Percentiles rank a stretch among this genome's conserved stretches.
Evolutionary conservation across 305 asterid species (phyloP).

Genomic region (Lippia alba): DNA sequence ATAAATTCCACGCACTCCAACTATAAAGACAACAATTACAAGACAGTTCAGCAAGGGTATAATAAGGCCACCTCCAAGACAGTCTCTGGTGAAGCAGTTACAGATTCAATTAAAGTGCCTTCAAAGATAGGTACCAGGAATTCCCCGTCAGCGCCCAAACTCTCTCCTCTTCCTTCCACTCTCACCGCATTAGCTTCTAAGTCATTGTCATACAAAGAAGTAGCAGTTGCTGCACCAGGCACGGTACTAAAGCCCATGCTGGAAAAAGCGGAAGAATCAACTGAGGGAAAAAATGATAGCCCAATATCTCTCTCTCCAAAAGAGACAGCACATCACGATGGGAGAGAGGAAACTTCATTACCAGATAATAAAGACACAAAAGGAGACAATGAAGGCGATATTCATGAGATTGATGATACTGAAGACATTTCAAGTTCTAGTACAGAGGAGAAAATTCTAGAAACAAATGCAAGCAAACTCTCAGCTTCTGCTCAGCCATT

Average conservation of each 20-base stretch:
- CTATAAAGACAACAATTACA: constrained; percentile 52
- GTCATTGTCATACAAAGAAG: constrained; percentile 95
- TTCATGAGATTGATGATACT: constrained; percentile 50
- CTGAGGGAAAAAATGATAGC: constrained; percentile 68
- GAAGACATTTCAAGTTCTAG: constrained; percentile 54
- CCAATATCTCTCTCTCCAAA: constrained; percentile 62
- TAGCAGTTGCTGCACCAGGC: constrained; percentile 97
- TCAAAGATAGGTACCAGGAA: constrained; percentile 53
- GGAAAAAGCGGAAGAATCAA: constrained; percentile 87
- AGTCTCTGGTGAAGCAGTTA: constrained; percentile 51
- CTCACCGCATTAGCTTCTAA: constrained; percentile 85
- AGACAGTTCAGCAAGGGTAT: constrained; percentile 56
- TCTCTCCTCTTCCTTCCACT: constrained; percentile 56
- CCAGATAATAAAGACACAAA: constrained; percentile 53
- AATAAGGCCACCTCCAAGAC: constrained; percentile 51
- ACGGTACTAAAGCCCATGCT: constrained; percentile 92
- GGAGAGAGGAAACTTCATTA: constrained; percentile 44
- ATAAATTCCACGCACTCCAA: constrained; percentile 52
- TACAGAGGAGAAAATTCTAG: constrained; percentile 62
- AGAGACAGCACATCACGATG: constrained; percentile 62
- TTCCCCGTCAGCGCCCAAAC: constrained; percentile 52
- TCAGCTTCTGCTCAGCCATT: constrained; percentile 97
- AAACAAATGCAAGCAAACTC: constrained; percentile 86
- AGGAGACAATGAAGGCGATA: constrained; percentile 51
- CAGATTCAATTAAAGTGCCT: constrained; percentile 56